Percentiles rank a stretch among this genome's conserved stretches.
These are phyloP conservation scores for Amphichorda felina DNA, from an alignment of 2,329 filamentous ascomycete genomes.

Conservation along the genomic window DNA sequence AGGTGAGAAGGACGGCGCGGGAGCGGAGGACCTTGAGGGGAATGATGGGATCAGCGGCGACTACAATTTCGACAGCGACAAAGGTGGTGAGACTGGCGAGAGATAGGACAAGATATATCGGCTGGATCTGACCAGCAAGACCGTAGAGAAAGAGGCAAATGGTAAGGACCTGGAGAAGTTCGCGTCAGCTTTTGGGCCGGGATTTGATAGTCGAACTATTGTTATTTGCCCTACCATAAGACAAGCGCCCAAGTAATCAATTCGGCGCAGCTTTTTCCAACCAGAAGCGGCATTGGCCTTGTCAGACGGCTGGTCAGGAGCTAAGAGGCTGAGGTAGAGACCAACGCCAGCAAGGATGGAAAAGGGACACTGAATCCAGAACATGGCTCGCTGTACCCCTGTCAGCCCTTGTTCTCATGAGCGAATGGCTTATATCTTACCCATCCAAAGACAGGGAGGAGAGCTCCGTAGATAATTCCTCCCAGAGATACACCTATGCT, in stretches of 20 bases:
- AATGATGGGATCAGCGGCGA: slow-evolving; percentile 61
- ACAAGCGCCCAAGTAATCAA: slow-evolving; percentile 66
- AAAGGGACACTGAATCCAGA: slow-evolving; percentile 59
- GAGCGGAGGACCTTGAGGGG: slow-evolving; percentile 59
- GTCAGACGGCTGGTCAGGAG: neutral
- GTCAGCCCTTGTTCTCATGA: neutral
- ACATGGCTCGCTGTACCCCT: slow-evolving; percentile 50
- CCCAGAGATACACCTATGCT: slow-evolving; percentile 62
- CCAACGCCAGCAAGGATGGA: slow-evolving; percentile 47
- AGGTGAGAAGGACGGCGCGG: slow-evolving; percentile 60
- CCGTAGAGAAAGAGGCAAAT: slow-evolving; percentile 64
- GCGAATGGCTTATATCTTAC: slow-evolving; percentile 27
- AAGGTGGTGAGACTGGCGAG: slow-evolving; percentile 38
- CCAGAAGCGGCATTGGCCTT: slow-evolving; percentile 14
- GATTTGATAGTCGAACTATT: too few relatives aligned
- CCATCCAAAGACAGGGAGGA: slow-evolving; percentile 58
- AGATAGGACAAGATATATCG: slow-evolving; percentile 49
- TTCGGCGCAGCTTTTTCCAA: slow-evolving; percentile 43
- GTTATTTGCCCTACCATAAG: slow-evolving; percentile 52
- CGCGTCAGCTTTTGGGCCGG: slow-evolving; percentile 7
- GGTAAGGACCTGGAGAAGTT: slow-evolving; percentile 45
- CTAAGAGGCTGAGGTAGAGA: slow-evolving; percentile 55
- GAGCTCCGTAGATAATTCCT: slow-evolving; percentile 55
- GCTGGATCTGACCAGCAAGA: slow-evolving; percentile 51
- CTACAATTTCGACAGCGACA: slow-evolving; percentile 48